Base-by-base conservation (phyloP, 1,284 basidiomycete species). In the Cystobasidium slooffiae region DNA sequence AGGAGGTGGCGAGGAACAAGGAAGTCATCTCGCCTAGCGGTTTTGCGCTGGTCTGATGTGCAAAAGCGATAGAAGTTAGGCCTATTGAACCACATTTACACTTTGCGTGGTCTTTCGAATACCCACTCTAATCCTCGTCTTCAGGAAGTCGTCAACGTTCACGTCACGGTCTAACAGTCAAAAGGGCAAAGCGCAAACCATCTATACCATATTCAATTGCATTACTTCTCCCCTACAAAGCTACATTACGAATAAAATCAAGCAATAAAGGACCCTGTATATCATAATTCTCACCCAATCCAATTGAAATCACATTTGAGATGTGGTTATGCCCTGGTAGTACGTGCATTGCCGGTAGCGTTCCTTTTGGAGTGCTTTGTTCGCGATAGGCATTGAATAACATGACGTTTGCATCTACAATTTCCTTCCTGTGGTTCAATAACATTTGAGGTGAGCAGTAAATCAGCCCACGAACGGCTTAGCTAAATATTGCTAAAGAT, bases 261-360 rank as follows among this genome's bases (percentile, higher is more conserved):
- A 63, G 41, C 44, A 63, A 41, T 49, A 49, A 47, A 20, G 61
- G 65, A 7, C 56, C 72, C 41, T 77, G 76, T 39, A 51, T 58
- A 58, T 70, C 63, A 22, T 77, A 66, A 41, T 72, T 72, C 3
- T 75, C 74, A 5, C 69, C 69, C 49, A 59, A n/a, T 9, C 76
- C 76, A 41, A 77, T 77, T 3, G 72, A 75, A 3, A 77, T 56
- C 44, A 77, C 75, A 52, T 77, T 77, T 47, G 70, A 74, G 41
- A 77, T 64, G 43, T 77, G 76, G 39, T 77, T 77, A 47, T 77
- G 76, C n/a, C 69, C 68, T 0, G 72, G 46, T 7, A 77, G 44
- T 8, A 77, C 76, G 20, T 74, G 72, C 55, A 76, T 69, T 5
- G 64, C 24, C 8, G 76, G 76, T 6, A 77, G 62, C 39, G 49